Percentiles rank a stretch among this genome's conserved stretches.
These are phyloP conservation scores for Mesembryanthemum crystallinum DNA, from an alignment of 148 eudicot genomes.

Conservation along the genomic window DNA sequence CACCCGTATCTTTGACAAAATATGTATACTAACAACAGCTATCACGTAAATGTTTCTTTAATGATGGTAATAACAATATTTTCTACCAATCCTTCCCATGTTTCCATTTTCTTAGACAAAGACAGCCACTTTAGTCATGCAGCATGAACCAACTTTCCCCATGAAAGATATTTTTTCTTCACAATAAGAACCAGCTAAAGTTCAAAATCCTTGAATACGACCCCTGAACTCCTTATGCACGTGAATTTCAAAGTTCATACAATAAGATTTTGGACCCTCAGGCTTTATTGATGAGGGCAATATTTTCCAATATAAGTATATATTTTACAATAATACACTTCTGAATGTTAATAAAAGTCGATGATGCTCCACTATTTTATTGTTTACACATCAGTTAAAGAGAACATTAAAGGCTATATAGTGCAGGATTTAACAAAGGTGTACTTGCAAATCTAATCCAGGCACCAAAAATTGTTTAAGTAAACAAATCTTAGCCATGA, in stretches of 20 bases:
- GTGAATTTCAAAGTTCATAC: not conserved
- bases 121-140: not conserved
- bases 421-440: not conserved
- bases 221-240: conserved; percentile 11
- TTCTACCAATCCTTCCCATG: not conserved
- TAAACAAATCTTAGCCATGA: no score
- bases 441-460: no score
- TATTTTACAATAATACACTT: not conserved
- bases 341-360: no score
- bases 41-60: not conserved
- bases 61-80: not conserved
- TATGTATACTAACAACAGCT: not conserved
- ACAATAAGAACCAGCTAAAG: not conserved
- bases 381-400: not conserved
- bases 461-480: no score
- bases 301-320: not conserved
- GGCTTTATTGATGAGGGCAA: not conserved
- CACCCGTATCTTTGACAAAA: not conserved
- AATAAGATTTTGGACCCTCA: not conserved
- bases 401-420: not conserved
- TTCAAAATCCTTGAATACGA: not conserved
- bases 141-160: not conserved
- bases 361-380: no score
- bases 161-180: not conserved
- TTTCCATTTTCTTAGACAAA: conserved; percentile 7